Evolutionary conservation across 2,329 filamentous ascomycete genomes (phyloP), one percentile per base, ranked within the genome.

Genomic region (Microdochium nivale): DNA sequence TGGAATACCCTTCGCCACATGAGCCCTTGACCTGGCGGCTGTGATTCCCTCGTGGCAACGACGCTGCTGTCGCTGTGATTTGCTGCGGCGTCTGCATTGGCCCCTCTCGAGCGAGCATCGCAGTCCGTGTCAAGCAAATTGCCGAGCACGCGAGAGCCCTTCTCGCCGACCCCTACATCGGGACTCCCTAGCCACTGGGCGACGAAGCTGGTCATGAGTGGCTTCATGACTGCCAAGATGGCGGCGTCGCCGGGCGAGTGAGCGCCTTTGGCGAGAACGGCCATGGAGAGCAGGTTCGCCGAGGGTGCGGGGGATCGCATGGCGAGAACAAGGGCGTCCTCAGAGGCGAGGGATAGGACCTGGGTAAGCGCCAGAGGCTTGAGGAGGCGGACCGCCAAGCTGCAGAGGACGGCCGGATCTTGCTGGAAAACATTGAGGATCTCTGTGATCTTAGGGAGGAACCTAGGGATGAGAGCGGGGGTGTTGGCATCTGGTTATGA

Each of bases 111-210:
- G 19, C 58, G 66, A 14, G 68, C 56, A 10, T 74, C 70, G 56
- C 76, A 80, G 62, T 84, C 81, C 7, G 75, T 67, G 49, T 81
- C 75, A 3, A 84, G 70, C 33, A 84, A 61, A 55, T 79, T 75
- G 1, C 74, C 74, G 2, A 85, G 61, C 2, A 78, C 72, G 49
- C 66, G 70, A 1, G 69, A 70, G 2, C 74, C 79, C 30, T 71
- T 73, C 60, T 82, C 77, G 11, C 77, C 80, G 2, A 83, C 78
- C 50, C 75, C 76, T 5, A 81, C 77, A 43, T 79, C 67, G 0
- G 76, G 72, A 5, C 72, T 70, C 24, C 70, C 68, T 2, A 84
- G 67, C 81, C 81, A 84, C 51, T 70, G 66, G 11, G 64, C 63
- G 30, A 84, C 48, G 37, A 83, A 69, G 11, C 69, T 69, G 10